A percentile compares a stretch with the other conserved stretches of the same genome.
Conservation (phyloP, 441 rosid genomes). For the Syzygium malaccense region DNA sequence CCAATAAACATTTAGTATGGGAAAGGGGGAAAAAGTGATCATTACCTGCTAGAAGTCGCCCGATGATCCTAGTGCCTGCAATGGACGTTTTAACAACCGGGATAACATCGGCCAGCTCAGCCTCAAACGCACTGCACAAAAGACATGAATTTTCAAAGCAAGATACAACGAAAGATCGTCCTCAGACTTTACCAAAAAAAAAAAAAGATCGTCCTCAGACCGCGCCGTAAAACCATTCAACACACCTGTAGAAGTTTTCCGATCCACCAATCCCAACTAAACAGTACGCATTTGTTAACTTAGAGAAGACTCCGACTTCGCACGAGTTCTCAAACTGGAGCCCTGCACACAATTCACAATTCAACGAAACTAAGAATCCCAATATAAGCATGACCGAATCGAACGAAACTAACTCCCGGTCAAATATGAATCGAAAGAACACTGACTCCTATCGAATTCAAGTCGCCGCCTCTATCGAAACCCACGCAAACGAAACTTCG, state of each 20-base stretch:
- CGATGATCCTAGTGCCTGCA: constrained; percentile 73
- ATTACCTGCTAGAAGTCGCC: constrained; percentile 83
- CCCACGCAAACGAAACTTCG: background rate
- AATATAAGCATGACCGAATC: background rate
- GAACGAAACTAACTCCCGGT: background rate
- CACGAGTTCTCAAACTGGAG: constrained; percentile 89
- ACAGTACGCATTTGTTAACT: constrained; percentile 94
- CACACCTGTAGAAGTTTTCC: constrained; percentile 80
- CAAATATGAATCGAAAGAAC: background rate
- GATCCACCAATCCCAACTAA: constrained; percentile 92
- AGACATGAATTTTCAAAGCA: background rate
- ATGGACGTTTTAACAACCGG: constrained; percentile 88
- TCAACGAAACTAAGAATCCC: background rate
- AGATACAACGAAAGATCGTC: background rate
- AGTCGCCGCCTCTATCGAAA: background rate
- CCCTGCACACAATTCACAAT: constrained; percentile 30
- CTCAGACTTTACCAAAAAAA: too few species aligned
- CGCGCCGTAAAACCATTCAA: background rate
- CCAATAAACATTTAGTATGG: background rate
- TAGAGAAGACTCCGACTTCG: constrained; percentile 93
- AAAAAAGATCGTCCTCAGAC: background rate
- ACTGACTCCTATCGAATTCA: background rate
- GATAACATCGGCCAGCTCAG: constrained; percentile 70
- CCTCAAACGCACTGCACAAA: constrained; percentile 52
- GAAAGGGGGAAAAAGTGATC: background rate